Conservation (phyloP, 257 asterid species). For the Solanum infundibuliforme region DNA sequence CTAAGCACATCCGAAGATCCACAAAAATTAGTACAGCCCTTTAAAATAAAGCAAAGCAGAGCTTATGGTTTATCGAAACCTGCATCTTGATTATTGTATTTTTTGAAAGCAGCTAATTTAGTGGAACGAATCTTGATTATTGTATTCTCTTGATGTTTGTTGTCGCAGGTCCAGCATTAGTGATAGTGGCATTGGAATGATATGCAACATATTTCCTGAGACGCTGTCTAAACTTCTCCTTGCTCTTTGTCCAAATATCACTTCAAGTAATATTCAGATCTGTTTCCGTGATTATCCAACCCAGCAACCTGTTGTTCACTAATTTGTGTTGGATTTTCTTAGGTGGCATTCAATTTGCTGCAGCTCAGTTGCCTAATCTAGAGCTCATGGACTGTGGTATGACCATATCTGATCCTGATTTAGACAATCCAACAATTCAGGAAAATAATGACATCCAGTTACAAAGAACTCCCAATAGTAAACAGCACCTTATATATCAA, state of each 20-base stretch:
- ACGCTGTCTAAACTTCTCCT: conserved; percentile 73
- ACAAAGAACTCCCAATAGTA: conserved; percentile 42
- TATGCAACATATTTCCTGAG: conserved; percentile 85
- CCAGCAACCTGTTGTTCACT: background rate
- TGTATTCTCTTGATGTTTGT: background rate
- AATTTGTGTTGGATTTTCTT: background rate
- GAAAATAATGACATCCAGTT: conserved; percentile 28
- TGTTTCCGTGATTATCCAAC: background rate
- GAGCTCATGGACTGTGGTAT: conserved; percentile 95
- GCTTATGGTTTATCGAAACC: background rate
- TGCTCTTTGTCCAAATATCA: conserved; percentile 89
- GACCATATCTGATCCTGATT: conserved; percentile 64
- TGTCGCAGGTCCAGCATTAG: conserved; percentile 78
- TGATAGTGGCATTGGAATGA: conserved; percentile 94
- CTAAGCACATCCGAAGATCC: background rate
- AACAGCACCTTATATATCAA: conserved; percentile 58
- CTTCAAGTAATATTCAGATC: conserved; percentile 55
- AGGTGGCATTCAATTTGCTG: conserved; percentile 98
- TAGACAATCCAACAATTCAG: conserved; percentile 17
- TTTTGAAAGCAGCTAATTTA: background rate
- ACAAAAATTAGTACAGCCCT: background rate
- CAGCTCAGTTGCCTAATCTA: conserved; percentile 78
- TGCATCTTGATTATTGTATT: background rate
- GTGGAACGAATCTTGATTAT: background rate
- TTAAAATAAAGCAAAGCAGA: background rate